Evolutionary conservation across 495 filamentous ascomycete genomes (phyloP), one percentile per base, ranked within the genome.

Genomic region (Chaetomium fimeti): DNA sequence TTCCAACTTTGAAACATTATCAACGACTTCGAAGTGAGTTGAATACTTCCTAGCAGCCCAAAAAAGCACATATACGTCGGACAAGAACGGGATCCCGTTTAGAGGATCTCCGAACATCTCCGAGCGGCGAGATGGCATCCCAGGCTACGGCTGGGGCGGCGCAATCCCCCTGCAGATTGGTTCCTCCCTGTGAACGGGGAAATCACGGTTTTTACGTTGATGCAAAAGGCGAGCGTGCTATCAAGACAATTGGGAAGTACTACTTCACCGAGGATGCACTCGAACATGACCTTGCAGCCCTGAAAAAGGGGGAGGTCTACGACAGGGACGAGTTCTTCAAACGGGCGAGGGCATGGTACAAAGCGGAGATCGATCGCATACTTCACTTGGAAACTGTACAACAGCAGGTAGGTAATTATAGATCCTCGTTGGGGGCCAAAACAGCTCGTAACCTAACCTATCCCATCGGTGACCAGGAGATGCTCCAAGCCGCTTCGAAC

Each of bases 341-440:
- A n/a, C 66, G 71, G 0, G 70, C 65, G 0, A 65, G 60, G 43
- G 63, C 70, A 9, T 75, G 73, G 73, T 75, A 72, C 65, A 75
- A 72, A 56, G 70, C 70, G 51, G 72, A 74, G 56, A 66, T 72
- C 9, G 68, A 72, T 51, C 68, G 73, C 0, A 29, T 61, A 3
- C 3, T 66, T 5, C 68, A 74, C 24, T 29, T 58, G 0, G 53
- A 67, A 11, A 53, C 7, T 12, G 49, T 65, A 3, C 40, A 43
- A 9, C 25, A 61, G 65, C 25, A 61, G 65, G 67, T 68, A 27
- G 57, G 61, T 54, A 22, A 9, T 13, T 15, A 42, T 55, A 29
- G 15, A 36, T 25, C 2, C 11, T 16, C 22, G 28, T 29, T 13
- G 51, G 51, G 27, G 20, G 15, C 32, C 47, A 27, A 40, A n/a